Base-by-base conservation (phyloP, 2,329 filamentous ascomycete genomes). In the Zymoseptoria pseudotritici region DNA sequence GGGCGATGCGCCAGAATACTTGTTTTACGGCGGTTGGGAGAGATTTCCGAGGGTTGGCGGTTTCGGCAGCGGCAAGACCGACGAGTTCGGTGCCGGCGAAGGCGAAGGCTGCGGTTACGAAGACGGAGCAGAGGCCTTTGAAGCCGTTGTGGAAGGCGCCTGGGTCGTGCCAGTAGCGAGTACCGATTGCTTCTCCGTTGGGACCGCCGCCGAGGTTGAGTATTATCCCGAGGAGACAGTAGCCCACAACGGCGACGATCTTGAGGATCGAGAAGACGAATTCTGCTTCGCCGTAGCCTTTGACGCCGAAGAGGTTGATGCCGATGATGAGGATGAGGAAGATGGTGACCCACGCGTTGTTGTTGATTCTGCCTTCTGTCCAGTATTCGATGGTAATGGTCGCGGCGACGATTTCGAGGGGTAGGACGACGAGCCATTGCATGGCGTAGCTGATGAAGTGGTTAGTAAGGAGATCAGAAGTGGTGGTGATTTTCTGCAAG, bases 11-110 rank as follows among this genome's bases (percentile, higher is more conserved):
- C 72, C 71, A 73, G 54, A 73, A 72, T 26, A 73, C 71, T 59
- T 73, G 71, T 65, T 72, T 71, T 42, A 69, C 66, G 17, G 71
- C 71, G 10, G 65, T 70, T 0, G 71, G 71, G 13, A 73, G 65
- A 4, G 78, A 77, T 66, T 79, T 79, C 24, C 77, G 70, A 0
- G 82, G 82, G 56, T 82, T 80, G 20, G 74, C 75, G 17, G 79
- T 78, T 69, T 83, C 81, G 51, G 78, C 81, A 31, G 80, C 81
- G 55, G 79, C 79, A 42, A 83, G 73, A 69, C 83, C 84, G 51
- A 85, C 82, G 46, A 86, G 74, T 71, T 87, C 85, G n/a, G 84
- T 86, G 62, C 85, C 84, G 21, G 80, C 79, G 69, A 85, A 87
- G 50, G 84, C 79, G 65, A 87, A 87, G 2, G 83, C 82, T 19